These are phyloP conservation scores for Anacardium occidentale DNA, from an alignment of 345 rosid genomes.

Conservation along the genomic window DNA sequence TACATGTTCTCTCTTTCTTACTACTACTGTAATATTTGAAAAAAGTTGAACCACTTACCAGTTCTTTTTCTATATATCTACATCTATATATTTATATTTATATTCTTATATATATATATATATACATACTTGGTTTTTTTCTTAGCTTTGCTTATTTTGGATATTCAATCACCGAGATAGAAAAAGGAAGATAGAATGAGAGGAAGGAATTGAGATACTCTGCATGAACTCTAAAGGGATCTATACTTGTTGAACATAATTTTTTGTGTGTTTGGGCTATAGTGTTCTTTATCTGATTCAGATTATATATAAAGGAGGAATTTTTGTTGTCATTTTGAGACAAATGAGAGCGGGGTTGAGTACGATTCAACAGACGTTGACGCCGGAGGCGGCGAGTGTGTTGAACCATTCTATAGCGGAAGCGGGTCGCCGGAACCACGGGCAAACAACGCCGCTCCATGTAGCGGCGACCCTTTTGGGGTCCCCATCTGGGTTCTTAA, in stretches of 20 bases:
- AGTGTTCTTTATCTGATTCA: neutral
- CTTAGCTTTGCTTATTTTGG: slow-evolving; percentile 11
- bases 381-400: slow-evolving; percentile 93
- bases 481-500: slow-evolving; percentile 81
- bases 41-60: neutral
- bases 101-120: neutral
- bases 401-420: slow-evolving; percentile 86
- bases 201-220: slow-evolving; percentile 6
- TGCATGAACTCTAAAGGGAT: too few species aligned
- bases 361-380: slow-evolving; percentile 96
- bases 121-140: neutral
- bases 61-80: too few species aligned
- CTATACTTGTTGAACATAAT: too few species aligned
- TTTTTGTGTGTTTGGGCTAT: neutral
- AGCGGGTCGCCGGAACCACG: slow-evolving; percentile 86
- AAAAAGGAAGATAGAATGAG: slow-evolving; percentile 14
- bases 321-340: neutral
- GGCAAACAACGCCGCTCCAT: slow-evolving; percentile 94
- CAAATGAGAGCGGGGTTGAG: slow-evolving; percentile 92
- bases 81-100: too few species aligned
- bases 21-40: neutral
- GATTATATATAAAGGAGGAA: too few species aligned
- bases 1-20: neutral
- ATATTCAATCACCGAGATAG: slow-evolving; percentile 30
- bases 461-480: slow-evolving; percentile 88